These are phyloP conservation scores for Oryza glaberrima DNA, from an alignment of 176 grass and related monocot species.

Conservation along the genomic window DNA sequence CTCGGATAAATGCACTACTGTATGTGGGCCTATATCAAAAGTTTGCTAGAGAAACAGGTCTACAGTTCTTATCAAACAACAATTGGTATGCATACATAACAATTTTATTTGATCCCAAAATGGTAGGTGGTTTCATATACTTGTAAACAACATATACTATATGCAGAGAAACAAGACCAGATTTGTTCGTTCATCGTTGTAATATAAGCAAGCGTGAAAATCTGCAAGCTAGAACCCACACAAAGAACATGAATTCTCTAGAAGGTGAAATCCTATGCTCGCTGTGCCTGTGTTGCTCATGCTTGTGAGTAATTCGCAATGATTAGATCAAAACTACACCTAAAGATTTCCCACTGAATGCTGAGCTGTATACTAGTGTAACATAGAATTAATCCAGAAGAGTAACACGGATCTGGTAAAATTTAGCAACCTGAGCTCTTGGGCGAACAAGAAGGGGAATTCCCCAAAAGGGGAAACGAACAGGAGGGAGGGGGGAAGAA, in stretches of 20 bases:
- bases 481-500: neutral
- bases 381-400: too few species aligned
- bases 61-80: neutral
- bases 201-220: neutral
- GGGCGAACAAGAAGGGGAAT: neutral
- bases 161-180: neutral
- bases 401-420: conserved; percentile 29
- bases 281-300: neutral
- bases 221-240: neutral
- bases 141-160: neutral
- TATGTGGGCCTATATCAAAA: neutral
- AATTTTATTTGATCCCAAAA: neutral
- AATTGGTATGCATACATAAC: neutral
- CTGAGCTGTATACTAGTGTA: too few species aligned
- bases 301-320: neutral
- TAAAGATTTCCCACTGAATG: neutral
- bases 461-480: neutral
- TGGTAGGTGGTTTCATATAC: neutral
- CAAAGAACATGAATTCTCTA: neutral
- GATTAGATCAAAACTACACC: neutral
- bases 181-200: neutral
- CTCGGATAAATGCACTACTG: neutral
- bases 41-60: neutral
- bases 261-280: neutral
- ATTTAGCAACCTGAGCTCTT: neutral